Evolutionary conservation across 2,329 filamentous ascomycete species (phyloP).

Genomic region (Botryotinia convoluta): DNA sequence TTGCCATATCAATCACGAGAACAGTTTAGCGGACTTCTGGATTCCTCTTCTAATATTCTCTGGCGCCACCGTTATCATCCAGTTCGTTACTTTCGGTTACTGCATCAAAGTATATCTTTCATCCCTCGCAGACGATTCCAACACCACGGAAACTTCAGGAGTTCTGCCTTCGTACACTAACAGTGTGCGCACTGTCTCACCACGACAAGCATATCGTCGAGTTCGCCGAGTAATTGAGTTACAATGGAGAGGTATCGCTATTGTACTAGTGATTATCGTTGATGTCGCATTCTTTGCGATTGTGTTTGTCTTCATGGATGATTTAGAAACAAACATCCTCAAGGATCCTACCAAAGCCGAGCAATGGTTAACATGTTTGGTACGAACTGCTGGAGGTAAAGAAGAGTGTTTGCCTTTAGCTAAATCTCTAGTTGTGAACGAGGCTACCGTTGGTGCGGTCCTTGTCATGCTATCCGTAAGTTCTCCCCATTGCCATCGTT

Average conservation of each 20-base stretch:
- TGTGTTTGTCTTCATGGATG: conserved; percentile 85
- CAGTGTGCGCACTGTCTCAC: conserved; percentile 71
- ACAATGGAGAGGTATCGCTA: conserved; percentile 90
- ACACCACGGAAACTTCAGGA: conserved; percentile 67
- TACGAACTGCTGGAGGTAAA: conserved; percentile 56
- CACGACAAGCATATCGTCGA: conserved; percentile 82
- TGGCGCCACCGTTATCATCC: conserved; percentile 71
- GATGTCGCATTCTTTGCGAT: conserved; percentile 94
- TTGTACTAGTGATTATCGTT: conserved; percentile 83
- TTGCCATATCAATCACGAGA: conserved; percentile 89
- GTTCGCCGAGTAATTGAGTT: conserved; percentile 82
- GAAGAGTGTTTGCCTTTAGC: conserved; percentile 63
- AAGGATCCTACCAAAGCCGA: conserved; percentile 47
- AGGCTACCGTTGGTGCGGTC: conserved; percentile 76
- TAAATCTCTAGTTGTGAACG: conserved; percentile 62
- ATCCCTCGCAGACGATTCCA: conserved; percentile 71
- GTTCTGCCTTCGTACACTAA: conserved; percentile 68
- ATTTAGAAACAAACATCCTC: conserved; percentile 44
- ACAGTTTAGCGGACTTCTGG: conserved; percentile 85
- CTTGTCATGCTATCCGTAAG: conserved; percentile 77
- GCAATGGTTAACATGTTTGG: conserved; percentile 74
- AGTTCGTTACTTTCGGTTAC: conserved; percentile 83
- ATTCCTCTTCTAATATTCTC: conserved; percentile 80
- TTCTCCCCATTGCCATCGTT: conserved; percentile 25
- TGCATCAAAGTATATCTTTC: conserved; percentile 93